Conservation (phyloP, 2,329 filamentous ascomycete genomes). For the Xylaria sp. region DNA sequence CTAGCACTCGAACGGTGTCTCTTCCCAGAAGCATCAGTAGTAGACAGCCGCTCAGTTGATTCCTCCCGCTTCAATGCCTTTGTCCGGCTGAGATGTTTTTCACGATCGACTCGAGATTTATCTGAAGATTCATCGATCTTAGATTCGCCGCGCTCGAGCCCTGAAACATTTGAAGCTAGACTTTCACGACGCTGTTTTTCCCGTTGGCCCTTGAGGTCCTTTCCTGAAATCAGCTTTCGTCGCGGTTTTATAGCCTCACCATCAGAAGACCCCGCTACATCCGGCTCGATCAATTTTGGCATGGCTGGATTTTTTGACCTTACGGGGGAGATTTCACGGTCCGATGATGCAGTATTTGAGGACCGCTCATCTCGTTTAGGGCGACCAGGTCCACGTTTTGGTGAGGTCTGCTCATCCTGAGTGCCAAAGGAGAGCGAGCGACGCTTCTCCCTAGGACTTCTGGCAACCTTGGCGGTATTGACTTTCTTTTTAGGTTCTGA, state of each 20-base stretch:
- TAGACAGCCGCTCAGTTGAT: constrained; percentile 64
- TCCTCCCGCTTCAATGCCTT: constrained; percentile 71
- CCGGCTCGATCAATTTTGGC: constrained; percentile 64
- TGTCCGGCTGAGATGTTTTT: constrained; percentile 68
- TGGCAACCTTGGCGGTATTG: constrained; percentile 49
- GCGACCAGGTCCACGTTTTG: constrained; percentile 63
- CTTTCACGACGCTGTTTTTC: constrained; percentile 69
- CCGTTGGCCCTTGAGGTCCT: constrained; percentile 68
- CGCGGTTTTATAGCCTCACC: constrained; percentile 68
- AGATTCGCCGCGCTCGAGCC: constrained; percentile 63
- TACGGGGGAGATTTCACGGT: constrained; percentile 64
- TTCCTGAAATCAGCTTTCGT: constrained; percentile 71
- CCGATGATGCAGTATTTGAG: constrained; percentile 59
- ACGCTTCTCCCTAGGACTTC: constrained; percentile 62
- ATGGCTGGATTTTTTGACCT: constrained; percentile 60
- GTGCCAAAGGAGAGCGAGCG: constrained; percentile 56
- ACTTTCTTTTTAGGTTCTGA: constrained; percentile 57
- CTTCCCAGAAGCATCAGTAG: constrained; percentile 65
- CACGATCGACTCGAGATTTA: constrained; percentile 57
- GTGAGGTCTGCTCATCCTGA: constrained; percentile 59
- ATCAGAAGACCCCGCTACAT: constrained; percentile 62
- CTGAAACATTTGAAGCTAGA: constrained; percentile 65
- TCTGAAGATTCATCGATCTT: constrained; percentile 61
- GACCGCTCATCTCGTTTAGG: constrained; percentile 66
- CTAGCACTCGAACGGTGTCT: constrained; percentile 69